These are phyloP conservation scores for Hippophae gyantsensis DNA, from an alignment of 306 rosid species.

Conservation along the genomic window DNA sequence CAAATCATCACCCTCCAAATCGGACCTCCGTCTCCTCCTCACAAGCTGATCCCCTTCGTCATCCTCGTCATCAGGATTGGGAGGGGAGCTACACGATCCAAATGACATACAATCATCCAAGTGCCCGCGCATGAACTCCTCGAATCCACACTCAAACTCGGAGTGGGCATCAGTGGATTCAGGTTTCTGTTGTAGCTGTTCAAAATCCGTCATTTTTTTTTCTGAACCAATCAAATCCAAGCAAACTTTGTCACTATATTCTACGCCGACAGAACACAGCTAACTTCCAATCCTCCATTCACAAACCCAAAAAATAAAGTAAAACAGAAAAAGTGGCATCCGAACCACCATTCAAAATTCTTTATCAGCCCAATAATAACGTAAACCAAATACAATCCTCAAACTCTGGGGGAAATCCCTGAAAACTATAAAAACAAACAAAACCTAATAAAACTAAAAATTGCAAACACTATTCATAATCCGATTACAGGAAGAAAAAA, in stretches of 20 bases:
- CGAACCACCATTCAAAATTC: slow-evolving; percentile 37
- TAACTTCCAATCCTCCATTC: slow-evolving; percentile 24
- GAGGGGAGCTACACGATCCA: slow-evolving; percentile 85
- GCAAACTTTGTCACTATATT: slow-evolving; percentile 30
- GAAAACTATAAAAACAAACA: not conserved
- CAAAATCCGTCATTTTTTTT: slow-evolving; percentile 65
- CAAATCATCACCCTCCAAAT: slow-evolving; percentile 86
- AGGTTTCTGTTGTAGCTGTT: slow-evolving; percentile 85
- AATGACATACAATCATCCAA: slow-evolving; percentile 94
- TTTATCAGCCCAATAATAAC: slow-evolving; percentile 14
- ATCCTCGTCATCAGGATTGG: slow-evolving; percentile 65
- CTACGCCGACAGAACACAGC: slow-evolving; percentile 11
- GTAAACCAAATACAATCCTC: not conserved
- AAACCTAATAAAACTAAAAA: slow-evolving; percentile 40
- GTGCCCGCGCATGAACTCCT: slow-evolving; percentile 88
- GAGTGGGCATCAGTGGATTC: slow-evolving; percentile 70
- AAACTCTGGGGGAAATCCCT: too few species aligned
- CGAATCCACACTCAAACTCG: slow-evolving; percentile 77
- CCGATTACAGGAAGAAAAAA: slow-evolving; percentile 12
- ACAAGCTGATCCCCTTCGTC: slow-evolving; percentile 85
- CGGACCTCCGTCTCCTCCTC: slow-evolving; percentile 88
- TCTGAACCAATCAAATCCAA: slow-evolving; percentile 24
- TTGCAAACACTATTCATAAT: slow-evolving; percentile 26
- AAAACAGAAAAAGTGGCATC: slow-evolving; percentile 13
- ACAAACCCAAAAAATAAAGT: slow-evolving; percentile 9